Evolutionary conservation across 768 basidiomycete species (phyloP).

Genomic region (Xanthoconium purpureum): DNA sequence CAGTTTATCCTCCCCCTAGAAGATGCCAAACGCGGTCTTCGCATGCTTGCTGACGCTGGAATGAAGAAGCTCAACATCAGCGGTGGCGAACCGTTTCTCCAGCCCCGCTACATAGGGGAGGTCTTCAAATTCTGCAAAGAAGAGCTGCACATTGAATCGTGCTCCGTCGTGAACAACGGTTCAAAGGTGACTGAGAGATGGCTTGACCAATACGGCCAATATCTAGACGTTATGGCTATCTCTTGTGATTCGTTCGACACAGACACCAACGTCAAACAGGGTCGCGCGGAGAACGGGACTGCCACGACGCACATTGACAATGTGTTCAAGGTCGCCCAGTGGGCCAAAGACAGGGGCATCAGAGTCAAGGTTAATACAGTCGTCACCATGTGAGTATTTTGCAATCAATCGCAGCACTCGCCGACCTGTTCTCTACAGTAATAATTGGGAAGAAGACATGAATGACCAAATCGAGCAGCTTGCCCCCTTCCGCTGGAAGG

Average conservation of each 20-base stretch:
- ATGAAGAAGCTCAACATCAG: constrained; percentile 39
- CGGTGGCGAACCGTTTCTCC: constrained; percentile 38
- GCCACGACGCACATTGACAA: constrained; percentile 30
- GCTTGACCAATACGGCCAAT: constrained; percentile 38
- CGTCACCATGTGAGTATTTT: constrained; percentile 26
- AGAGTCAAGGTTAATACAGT: constrained; percentile 38
- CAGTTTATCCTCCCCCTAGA: constrained; percentile 34
- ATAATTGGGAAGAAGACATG: constrained; percentile 42
- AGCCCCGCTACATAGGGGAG: constrained; percentile 38
- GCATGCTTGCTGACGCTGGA: constrained; percentile 31
- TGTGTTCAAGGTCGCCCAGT: constrained; percentile 36
- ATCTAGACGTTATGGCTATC: constrained; percentile 41
- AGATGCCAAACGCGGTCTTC: constrained; percentile 34
- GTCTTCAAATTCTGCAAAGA: constrained; percentile 38
- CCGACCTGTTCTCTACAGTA: constrained; percentile 15
- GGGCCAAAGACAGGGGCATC: constrained; percentile 36
- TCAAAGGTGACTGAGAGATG: constrained; percentile 43
- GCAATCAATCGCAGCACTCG: accelerated
- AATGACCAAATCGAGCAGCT: constrained; percentile 34
- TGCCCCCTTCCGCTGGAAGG: constrained; percentile 41
- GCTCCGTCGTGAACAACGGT: constrained; percentile 35
- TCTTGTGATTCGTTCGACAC: constrained; percentile 40
- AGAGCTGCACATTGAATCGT: constrained; percentile 35
- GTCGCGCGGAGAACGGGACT: constrained; percentile 33
- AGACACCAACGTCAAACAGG: constrained; percentile 35